Percentiles rank a stretch among this genome's conserved stretches.
Evolutionary conservation across 306 rosid genomes (phyloP).

Genomic region (Vigna nakashimae): DNA sequence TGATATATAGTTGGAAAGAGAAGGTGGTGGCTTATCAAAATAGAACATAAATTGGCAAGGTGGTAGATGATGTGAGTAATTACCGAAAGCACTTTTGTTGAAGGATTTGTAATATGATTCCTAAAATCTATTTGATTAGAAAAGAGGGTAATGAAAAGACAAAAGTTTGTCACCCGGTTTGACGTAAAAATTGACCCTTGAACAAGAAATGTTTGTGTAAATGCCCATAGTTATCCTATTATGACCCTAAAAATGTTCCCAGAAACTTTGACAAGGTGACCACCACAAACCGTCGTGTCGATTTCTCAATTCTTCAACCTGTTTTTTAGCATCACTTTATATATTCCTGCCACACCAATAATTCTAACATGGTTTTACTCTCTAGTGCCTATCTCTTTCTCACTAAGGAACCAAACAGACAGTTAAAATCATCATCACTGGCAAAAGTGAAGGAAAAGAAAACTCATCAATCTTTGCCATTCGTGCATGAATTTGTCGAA

Average conservation of each 20-base stretch:
- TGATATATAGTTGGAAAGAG: not conserved
- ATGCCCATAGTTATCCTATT: conserved; percentile 52
- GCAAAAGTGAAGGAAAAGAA: conserved; percentile 43
- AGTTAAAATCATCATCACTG: conserved; percentile 37
- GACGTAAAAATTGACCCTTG: conserved; percentile 43
- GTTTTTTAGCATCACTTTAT: not conserved
- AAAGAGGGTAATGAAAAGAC: conserved; percentile 35
- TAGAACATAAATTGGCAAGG: not conserved
- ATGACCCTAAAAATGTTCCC: conserved; percentile 52
- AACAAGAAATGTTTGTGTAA: conserved; percentile 38
- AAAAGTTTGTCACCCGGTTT: conserved; percentile 42
- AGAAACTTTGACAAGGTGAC: conserved; percentile 63
- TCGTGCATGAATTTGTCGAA: conserved; percentile 69
- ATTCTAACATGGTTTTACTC: conserved; percentile 46
- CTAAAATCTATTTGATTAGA: not conserved
- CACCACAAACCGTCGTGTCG: conserved; percentile 63
- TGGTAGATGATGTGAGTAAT: not conserved
- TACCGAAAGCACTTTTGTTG: not conserved
- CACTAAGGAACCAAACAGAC: conserved; percentile 33
- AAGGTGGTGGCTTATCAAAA: not conserved
- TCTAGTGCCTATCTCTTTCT: too few species aligned
- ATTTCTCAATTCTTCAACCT: conserved; percentile 44
- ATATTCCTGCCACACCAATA: conserved; percentile 59
- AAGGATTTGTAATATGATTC: not conserved
- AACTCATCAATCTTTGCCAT: conserved; percentile 50